Evolutionary conservation across 768 basidiomycete species (phyloP).

Genomic region (Serpula lacrymans): DNA sequence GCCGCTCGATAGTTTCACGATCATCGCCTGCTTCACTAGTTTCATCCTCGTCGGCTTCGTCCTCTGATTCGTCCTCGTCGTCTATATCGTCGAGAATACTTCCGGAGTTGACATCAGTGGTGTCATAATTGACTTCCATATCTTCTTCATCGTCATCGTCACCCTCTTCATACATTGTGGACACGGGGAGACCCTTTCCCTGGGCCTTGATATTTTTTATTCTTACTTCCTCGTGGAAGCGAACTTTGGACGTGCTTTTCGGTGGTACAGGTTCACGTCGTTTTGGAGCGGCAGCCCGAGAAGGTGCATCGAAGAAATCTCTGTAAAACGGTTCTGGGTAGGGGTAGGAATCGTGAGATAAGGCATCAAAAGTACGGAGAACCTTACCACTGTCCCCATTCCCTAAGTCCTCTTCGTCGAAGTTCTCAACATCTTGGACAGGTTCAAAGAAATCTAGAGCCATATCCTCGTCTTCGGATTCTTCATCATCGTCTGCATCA

Average conservation of each 20-base stretch:
- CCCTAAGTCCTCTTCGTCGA: conserved; percentile 45
- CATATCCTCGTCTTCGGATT: conserved; percentile 47
- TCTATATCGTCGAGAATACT: conserved; percentile 39
- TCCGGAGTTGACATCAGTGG: conserved; percentile 17
- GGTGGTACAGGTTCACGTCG: conserved; percentile 7
- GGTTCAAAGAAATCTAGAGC: conserved; percentile 66
- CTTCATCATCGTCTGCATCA: conserved; percentile 45
- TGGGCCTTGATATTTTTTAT: conserved; percentile 78
- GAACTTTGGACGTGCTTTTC: conserved; percentile 45
- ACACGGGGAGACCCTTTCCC: conserved; percentile 61
- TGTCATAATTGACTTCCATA: conserved; percentile 15
- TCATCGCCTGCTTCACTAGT: conserved; percentile 28
- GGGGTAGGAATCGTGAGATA: conserved; percentile 7
- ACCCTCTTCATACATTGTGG: conserved; percentile 30
- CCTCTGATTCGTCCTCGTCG: conserved; percentile 29
- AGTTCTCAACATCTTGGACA: conserved; percentile 42
- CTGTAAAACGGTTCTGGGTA: conserved; percentile 62
- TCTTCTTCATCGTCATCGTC: conserved; percentile 39
- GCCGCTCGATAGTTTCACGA: conserved; percentile 55
- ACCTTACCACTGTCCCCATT: conserved; percentile 39
- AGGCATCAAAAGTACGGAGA: conserved; percentile 3
- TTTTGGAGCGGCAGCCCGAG: conserved; percentile 13
- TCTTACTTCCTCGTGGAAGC: conserved; percentile 77
- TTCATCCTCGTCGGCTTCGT: conserved; percentile 25
- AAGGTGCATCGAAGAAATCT: conserved; percentile 79